Conservation (phyloP, 2,329 filamentous ascomycete species). For the Aulographum hederae region DNA sequence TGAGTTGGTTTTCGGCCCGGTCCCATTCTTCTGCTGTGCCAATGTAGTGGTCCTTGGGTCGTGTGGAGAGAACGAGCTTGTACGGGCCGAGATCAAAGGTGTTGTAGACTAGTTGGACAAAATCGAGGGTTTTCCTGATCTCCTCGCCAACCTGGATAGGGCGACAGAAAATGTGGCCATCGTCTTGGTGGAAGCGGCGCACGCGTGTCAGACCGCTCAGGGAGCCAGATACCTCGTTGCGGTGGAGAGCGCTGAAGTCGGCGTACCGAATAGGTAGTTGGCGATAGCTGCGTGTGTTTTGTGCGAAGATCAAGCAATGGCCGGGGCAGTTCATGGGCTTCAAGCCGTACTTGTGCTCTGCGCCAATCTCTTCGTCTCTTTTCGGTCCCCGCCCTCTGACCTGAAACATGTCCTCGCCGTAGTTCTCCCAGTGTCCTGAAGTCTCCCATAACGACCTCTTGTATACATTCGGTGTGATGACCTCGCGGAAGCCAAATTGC, state of each 20-base stretch:
- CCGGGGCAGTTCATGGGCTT: constrained; percentile 93
- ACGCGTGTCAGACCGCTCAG: constrained; percentile 70
- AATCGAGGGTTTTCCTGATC: constrained; percentile 55
- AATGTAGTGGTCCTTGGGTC: constrained; percentile 60
- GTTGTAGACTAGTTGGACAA: constrained; percentile 52
- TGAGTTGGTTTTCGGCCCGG: constrained; percentile 48
- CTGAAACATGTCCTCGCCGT: constrained; percentile 82
- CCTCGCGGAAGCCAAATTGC: constrained; percentile 71
- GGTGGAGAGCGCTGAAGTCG: constrained; percentile 73
- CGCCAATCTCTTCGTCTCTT: constrained; percentile 27
- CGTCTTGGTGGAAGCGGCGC: constrained; percentile 75
- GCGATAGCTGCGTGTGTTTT: constrained; percentile 54
- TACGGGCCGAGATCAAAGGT: constrained; percentile 56
- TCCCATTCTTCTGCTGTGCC: constrained; percentile 54
- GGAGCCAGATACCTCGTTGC: constrained; percentile 70
- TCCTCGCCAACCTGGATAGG: constrained; percentile 57
- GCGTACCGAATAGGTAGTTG: constrained; percentile 71
- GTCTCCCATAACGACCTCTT: constrained; percentile 75
- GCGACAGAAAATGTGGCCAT: constrained; percentile 79
- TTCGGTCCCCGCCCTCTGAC: constrained; percentile 39
- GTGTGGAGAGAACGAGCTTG: constrained; percentile 59
- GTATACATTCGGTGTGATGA: constrained; percentile 80
- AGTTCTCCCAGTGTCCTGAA: constrained; percentile 77
- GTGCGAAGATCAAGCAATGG: constrained; percentile 69
- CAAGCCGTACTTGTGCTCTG: constrained; percentile 59